Conservation (phyloP, 306 rosid genomes). For the Urtica urens region DNA sequence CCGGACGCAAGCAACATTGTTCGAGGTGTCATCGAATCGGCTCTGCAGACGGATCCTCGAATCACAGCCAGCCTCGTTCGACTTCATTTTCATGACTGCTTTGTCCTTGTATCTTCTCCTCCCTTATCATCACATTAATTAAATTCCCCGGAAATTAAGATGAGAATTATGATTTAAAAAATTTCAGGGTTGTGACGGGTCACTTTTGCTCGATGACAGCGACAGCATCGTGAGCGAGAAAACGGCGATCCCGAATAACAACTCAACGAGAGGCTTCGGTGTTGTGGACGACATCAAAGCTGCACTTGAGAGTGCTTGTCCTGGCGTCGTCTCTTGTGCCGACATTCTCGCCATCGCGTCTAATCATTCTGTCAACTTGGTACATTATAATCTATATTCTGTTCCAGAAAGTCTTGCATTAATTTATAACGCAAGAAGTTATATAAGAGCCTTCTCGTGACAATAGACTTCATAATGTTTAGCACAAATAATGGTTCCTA, state of each 20-base stretch:
- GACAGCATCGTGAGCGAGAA: conserved; percentile 35
- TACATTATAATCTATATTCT: conserved; percentile 8
- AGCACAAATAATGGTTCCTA: no score
- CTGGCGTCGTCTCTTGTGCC: conserved; percentile 38
- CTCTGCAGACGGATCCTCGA: neutral
- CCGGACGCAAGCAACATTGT: neutral
- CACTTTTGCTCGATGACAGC: conserved; percentile 31
- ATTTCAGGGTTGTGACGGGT: conserved; percentile 52
- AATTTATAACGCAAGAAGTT: no score
- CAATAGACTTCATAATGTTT: no score
- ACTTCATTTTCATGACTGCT: conserved; percentile 11
- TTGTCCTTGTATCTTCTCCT: neutral
- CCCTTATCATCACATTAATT: neutral
- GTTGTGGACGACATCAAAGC: conserved; percentile 34
- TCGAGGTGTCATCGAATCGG: neutral
- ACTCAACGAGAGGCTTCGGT: conserved; percentile 40
- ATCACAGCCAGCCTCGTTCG: conserved; percentile 7
- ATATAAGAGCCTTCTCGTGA: no score
- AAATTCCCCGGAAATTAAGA: neutral
- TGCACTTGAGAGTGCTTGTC: conserved; percentile 28
- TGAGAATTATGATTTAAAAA: neutral
- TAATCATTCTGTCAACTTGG: conserved; percentile 24
- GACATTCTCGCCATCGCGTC: conserved; percentile 45
- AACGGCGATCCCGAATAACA: conserved; percentile 10
- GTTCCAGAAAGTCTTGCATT: no score